These are phyloP conservation scores for Serendipita sp. DNA, from an alignment of 768 basidiomycete genomes.

Conservation along the genomic window DNA sequence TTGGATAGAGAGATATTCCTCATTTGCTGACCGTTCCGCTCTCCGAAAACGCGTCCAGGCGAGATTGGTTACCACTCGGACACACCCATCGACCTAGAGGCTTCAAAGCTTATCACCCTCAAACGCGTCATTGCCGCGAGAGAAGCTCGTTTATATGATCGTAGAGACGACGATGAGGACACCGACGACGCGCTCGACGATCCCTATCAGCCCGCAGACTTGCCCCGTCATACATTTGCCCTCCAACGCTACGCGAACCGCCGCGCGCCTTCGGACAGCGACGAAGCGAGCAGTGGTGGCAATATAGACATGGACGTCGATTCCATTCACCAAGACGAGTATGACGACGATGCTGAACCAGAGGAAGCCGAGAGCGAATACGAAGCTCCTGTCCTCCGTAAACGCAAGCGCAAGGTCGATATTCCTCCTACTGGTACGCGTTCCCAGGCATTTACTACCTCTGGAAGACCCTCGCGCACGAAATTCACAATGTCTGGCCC, in stretches of 20 bases:
- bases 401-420: conserved; percentile 2
- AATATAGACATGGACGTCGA: not conserved
- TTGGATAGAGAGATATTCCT: not conserved
- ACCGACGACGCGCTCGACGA: conserved; percentile 6
- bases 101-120: conserved; percentile 5
- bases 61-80: conserved; percentile 7
- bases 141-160: conserved; percentile 1
- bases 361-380: conserved; percentile 5
- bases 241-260: not conserved
- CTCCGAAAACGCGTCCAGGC: not conserved
- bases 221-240: conserved; percentile 1
- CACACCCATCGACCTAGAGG: not conserved
- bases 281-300: not conserved
- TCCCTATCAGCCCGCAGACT: not conserved
- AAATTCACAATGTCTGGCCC: conserved; percentile 3
- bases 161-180: not conserved
- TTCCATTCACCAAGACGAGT: not conserved
- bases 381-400: conserved; percentile 4
- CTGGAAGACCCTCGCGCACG: not conserved
- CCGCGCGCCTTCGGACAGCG: not conserved
- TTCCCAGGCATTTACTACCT: not conserved
- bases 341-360: not conserved
- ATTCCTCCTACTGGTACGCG: not conserved
- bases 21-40: not conserved
- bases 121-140: not conserved